Base-by-base conservation (phyloP, 257 asterid species). In the Fraxinus americana region DNA sequence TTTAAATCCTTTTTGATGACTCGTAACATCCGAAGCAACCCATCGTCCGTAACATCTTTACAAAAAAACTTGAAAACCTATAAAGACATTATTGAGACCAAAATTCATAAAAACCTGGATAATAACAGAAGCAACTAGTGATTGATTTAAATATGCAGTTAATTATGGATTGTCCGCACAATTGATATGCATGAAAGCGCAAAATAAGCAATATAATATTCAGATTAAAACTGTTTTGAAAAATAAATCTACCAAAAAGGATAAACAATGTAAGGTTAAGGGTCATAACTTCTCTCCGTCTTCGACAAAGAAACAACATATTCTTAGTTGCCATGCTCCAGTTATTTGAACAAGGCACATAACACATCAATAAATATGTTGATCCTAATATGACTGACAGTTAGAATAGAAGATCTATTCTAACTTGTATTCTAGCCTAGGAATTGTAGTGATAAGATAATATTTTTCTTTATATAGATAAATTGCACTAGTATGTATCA, bases 1-100 rank as follows among this genome's bases (percentile, higher is more conserved):
- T 91, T 95, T 74, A 95, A 86, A 86, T 93, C 97, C 74, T 93
- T 93, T 79, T 89, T 93, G 32, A 95, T 89, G 78, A 95, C 96
- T 74, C 97, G 85, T 85, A 95, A 73, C 97, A 95, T 95, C 71
- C 93, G 89, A 72, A 85, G 84, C 78, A 95, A 81, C 45, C 96
- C 99, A 79, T 92, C 97, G n/a, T 93, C 97, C 0, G 99, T 91
- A 73, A 89, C 79, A 57, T 83, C 93, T 71, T 67, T 52, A 77
- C 97, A 90, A 78, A 90, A 93, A 73, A 75, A 88, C 84, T 91
- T 95, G 91, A 93, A 95, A 84, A 90, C 98, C 99, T 95, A 80
- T 68, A 82, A 36, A 34, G 48, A 75, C 34, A 78, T 59, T 59
- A 3, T 59, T 59, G 67, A 8, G 30, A 59, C 2, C 17, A 79